Base-by-base conservation (phyloP, 352 stramenopile genomes). In the Hyaloperonospora brassicae region DNA sequence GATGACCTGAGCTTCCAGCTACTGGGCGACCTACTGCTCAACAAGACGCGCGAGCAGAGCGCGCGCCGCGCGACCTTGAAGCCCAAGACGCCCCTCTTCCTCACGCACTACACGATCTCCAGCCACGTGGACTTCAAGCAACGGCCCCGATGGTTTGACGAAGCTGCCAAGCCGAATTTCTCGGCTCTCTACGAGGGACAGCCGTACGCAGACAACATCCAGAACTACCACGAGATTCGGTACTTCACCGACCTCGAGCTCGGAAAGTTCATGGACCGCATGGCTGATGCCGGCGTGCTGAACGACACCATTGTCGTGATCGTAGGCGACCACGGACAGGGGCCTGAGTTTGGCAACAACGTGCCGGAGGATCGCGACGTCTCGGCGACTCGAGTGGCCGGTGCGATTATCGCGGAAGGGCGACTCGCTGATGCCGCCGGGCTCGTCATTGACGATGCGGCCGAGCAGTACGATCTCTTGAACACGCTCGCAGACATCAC, bases 401-500 rank as follows among this genome's bases (percentile, higher is more conserved):
- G 62, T 3, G 55, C 63, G 13, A 39, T 85, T 44, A 70, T 85
- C 34, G 76, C 76, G 10, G 61, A 87, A 35, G 73, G 73, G 0
- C 62, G 76, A 30, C 55, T 87, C 0, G 70, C 67, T 13, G 45
- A 64, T 1, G 56, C 56, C 36, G 65, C 55, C 1, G 76, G 76
- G 0, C 45, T 65, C 0, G 44, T 80, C 17, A 64, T 84, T 5
- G 64, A 80, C 12, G 69, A 80, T 25, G 59, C 55, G 0, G 63
- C 64, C 1, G 70, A 70, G 10, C 73, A 87, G 12, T 81, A 83
- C 27, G 76, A 87, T 38, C 57, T 73, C 23, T 65, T 87, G 44
- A 85, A 85, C 39, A 87, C 76, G 2, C 45, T 87, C 6, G 72
- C 73, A 1, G 76, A 87, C 34, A 80, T 87, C 35, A 68, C 77